phyloP scores from a whole-genome alignment of 192 early-diverging fungal species.

The Coemansia pectinata region DNA sequence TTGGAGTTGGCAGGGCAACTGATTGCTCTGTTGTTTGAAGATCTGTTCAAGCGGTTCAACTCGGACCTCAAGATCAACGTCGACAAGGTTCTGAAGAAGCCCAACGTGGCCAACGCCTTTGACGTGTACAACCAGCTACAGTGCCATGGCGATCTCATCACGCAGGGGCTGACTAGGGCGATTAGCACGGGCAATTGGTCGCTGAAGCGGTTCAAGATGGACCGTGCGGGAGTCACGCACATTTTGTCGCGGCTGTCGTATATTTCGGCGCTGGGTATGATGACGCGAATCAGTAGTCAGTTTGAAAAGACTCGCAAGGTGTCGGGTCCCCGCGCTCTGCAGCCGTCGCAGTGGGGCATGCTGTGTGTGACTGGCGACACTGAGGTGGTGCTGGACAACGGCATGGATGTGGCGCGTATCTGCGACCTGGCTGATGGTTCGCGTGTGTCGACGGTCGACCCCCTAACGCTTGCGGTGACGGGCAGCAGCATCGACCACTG shows the following conservation, averaged over 20 bases:
- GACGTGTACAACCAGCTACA: conserved; percentile 98
- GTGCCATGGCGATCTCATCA: conserved; percentile 86
- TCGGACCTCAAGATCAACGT: conserved; percentile 85
- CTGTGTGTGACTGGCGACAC: conserved; percentile 51
- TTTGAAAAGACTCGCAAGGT: conserved; percentile 99
- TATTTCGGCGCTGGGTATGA: conserved; percentile 94
- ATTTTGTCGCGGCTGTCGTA: conserved; percentile 91
- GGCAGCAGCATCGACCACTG: conserved; percentile 24
- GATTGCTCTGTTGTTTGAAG: conserved; percentile 86
- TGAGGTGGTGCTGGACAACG: conserved; percentile 34
- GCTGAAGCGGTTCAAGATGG: conserved; percentile 99
- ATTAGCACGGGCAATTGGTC: conserved; percentile 99
- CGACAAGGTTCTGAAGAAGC: conserved; percentile 71
- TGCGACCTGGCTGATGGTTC: conserved; percentile 32
- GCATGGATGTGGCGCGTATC: conserved; percentile 36
- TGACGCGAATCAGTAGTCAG: conserved; percentile 95
- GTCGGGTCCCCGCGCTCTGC: conserved; percentile 16
- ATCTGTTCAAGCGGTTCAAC: conserved; percentile 95
- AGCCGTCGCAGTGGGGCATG: conserved; percentile 59
- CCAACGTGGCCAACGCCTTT: conserved; percentile 91
- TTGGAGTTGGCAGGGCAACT: conserved; percentile 96
- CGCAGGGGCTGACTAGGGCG: conserved; percentile 85
- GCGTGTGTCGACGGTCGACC: conserved; percentile 19
- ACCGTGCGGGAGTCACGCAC: conserved; percentile 95
- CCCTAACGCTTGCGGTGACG: conserved; percentile 12